These are phyloP conservation scores for Scenedesmus sp. DNA, from an alignment of 163 green algal genomes.

Conservation along the genomic window DNA sequence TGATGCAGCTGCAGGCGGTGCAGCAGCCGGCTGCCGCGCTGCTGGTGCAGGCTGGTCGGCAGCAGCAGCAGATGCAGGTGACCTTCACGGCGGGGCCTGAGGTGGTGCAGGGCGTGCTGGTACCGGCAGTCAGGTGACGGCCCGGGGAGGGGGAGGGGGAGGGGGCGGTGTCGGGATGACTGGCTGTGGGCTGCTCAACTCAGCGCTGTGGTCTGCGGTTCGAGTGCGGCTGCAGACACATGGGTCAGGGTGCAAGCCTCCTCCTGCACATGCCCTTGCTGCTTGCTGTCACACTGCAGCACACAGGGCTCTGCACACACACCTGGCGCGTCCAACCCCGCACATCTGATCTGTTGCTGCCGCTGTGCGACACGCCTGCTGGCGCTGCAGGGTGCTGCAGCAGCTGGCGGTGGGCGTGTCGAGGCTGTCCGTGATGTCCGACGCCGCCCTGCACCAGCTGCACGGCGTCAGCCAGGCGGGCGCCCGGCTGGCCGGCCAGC, in stretches of 20 bases:
- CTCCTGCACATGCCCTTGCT: too few species aligned
- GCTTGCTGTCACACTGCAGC: too few species aligned
- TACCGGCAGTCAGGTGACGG: constrained; percentile 28
- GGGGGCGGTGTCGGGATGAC: too few species aligned
- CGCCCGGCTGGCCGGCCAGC: not conserved
- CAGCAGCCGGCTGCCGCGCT: not conserved
- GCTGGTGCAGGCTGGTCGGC: not conserved
- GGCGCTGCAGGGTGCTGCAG: constrained; percentile 26
- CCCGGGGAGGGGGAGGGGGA: too few species aligned
- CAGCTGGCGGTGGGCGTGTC: constrained; percentile 7
- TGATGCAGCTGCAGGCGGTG: not conserved
- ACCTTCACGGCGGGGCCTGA: constrained; percentile 25
- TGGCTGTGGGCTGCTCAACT: too few species aligned
- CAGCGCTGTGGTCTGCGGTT: too few species aligned
- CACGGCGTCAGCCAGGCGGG: not conserved
- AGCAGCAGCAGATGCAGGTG: constrained; percentile 35
- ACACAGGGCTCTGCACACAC: not conserved
- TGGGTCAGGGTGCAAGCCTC: too few species aligned
- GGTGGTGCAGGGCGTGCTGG: not conserved
- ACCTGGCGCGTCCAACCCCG: not conserved
- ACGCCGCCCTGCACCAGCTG: not conserved
- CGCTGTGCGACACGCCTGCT: not conserved
- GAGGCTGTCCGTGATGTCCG: not conserved
- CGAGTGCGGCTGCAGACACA: not conserved
- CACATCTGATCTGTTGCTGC: not conserved